Evolutionary conservation across 176 grass and related monocot genomes (phyloP).

Genomic region (Aegilops bicornis): DNA sequence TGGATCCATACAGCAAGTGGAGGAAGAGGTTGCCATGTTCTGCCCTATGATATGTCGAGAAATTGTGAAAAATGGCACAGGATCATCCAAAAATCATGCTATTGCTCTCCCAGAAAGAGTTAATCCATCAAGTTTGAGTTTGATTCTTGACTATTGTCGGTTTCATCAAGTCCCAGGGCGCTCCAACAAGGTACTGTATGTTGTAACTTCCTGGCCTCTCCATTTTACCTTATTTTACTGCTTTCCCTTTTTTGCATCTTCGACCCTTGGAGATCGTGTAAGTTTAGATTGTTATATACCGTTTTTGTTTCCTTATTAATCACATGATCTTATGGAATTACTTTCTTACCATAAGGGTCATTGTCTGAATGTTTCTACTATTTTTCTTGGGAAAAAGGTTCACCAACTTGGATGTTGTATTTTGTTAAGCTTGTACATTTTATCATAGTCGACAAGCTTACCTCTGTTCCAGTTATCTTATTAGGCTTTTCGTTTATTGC

Average conservation of each 20-base stretch:
- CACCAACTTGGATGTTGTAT: background rate
- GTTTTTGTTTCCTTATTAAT: slow-evolving; percentile 2
- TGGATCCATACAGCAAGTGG: slow-evolving; percentile 99
- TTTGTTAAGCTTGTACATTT: background rate
- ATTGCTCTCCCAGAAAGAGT: slow-evolving; percentile 88
- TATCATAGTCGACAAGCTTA: background rate
- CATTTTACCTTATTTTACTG: background rate
- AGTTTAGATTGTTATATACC: background rate
- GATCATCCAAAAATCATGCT: slow-evolving; percentile 94
- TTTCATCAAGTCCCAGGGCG: slow-evolving; percentile 95
- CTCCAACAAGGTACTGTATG: slow-evolving; percentile 73
- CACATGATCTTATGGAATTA: background rate
- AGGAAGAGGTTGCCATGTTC: slow-evolving; percentile 98
- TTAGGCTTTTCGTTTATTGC: slow-evolving; percentile 21
- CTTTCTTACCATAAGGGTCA: background rate
- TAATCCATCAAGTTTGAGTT: slow-evolving; percentile 81
- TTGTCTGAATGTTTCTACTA: background rate
- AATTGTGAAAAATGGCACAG: slow-evolving; percentile 84
- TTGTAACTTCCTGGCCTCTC: background rate
- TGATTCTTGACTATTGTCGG: slow-evolving; percentile 97
- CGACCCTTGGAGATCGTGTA: background rate
- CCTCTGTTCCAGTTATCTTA: slow-evolving; percentile 7
- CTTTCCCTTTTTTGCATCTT: background rate
- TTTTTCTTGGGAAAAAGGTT: background rate
- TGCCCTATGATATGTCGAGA: slow-evolving; percentile 94